These are phyloP conservation scores for Selaginella tamariscina DNA, from an alignment of 75 land plant genomes.

Conservation along the genomic window DNA sequence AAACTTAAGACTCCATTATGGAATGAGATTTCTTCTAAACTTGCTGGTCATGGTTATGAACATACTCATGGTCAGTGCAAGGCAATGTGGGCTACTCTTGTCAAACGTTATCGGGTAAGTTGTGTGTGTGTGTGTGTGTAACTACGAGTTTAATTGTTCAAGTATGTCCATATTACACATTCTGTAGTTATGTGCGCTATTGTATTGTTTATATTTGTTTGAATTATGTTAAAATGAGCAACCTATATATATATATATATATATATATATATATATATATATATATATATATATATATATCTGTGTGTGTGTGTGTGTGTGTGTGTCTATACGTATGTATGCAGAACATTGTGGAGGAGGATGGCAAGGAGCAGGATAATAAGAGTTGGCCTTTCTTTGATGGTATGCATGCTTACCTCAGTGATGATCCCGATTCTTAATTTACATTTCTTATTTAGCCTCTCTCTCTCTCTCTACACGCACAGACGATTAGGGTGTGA, in stretches of 20 bases:
- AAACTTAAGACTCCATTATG: slow-evolving; percentile 56
- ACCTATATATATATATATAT: not conserved
- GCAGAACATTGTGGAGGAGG: slow-evolving; percentile 38
- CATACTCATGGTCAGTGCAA: slow-evolving; percentile 75
- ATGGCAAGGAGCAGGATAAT: slow-evolving; percentile 26
- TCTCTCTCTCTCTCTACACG: no score
- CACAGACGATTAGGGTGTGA: no score
- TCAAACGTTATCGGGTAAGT: slow-evolving; percentile 75
- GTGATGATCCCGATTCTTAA: not conserved
- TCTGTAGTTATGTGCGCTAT: not conserved
- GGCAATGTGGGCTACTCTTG: slow-evolving; percentile 73
- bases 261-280: no score
- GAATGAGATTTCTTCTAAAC: slow-evolving; percentile 52
- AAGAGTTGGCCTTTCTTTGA: slow-evolving; percentile 53
- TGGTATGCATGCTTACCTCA: slow-evolving; percentile 36
- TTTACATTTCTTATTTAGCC: no score
- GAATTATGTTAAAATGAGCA: not conserved
- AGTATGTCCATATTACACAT: not conserved
- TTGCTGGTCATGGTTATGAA: slow-evolving; percentile 41
- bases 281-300: no score
- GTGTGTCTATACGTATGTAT: slow-evolving; percentile 7
- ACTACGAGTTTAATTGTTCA: not conserved
- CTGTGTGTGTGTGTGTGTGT: not conserved
- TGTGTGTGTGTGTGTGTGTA: not conserved
- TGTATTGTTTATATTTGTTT: not conserved